Base-by-base conservation (phyloP, 768 basidiomycete species). In the Hericium erinaceus region DNA sequence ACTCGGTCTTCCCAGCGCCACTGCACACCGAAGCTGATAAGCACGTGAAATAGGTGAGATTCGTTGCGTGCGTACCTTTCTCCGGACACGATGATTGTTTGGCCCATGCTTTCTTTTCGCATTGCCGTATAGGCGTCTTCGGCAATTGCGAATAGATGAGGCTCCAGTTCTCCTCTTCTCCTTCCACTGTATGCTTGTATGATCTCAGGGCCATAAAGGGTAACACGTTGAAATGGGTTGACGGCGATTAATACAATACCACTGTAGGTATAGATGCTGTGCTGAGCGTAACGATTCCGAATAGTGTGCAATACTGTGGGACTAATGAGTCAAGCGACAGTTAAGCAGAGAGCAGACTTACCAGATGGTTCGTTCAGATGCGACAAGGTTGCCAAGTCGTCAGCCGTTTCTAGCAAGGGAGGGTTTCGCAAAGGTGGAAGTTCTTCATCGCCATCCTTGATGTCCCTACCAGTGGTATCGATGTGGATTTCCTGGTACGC, bases 1-100 rank as follows among this genome's bases (percentile, higher is more conserved):
- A 95, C 74, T 98, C 97, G 0, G 97, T 99, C 78, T 99, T 99
- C 57, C 97, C 97, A 55, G 97, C 97, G 74, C 97, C 97, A 81
- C 94, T 97, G 59, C 16, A 54, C 10, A 26, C 5, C 10, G n/a
- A 55, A 61, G 48, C 22, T 56, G 39, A 13, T 54, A 38, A 61
- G 48, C 22, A 56, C n/a, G 44, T 16, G 61, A 48, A 50, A 39
- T 33, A 11, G 55, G 41, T 20, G 58, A 59, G 48, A 41, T 54
- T 55, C 28, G 57, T 18, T 24, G 15, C 33, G 1, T 51, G 72
- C 78, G 61, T 66, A 95, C 92, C 91, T 94, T 75, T 99, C 97
- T 64, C 97, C 97, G 38, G 90, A 93, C 59, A 99, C 97, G 63
- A 99, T 97, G 68, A 99, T 98, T 4, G 97, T 99, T 73, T 99